Percentiles rank a stretch among this genome's conserved stretches.
Conservation (phyloP, 805 yeast genomes). For the Wickerhamiella kurtzmanii region DNA sequence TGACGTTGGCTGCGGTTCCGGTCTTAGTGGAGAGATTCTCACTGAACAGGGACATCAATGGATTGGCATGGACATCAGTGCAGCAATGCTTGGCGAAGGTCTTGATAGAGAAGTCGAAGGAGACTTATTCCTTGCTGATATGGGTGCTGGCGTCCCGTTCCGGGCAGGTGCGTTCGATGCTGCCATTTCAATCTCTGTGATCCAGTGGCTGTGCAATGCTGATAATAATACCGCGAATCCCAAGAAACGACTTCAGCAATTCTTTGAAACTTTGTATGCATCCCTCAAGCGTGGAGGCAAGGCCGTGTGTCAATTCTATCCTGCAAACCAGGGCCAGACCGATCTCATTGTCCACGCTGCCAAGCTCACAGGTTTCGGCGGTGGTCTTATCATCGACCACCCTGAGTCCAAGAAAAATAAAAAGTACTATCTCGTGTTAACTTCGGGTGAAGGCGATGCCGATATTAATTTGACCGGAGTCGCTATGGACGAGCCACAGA, state of each 20-base stretch:
- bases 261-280: conserved; percentile 81
- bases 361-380: conserved; percentile 87
- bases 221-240: conserved; percentile 77
- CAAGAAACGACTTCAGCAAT: conserved; percentile 58
- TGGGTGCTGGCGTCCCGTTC: conserved; percentile 89
- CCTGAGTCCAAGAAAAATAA: conserved; percentile 86
- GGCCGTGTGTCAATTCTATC: conserved; percentile 94
- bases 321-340: conserved; percentile 75
- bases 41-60: conserved; percentile 89
- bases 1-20: conserved; percentile 96
- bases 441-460: conserved; percentile 70
- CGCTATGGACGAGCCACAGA: conserved; percentile 44
- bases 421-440: conserved; percentile 78
- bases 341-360: conserved; percentile 71
- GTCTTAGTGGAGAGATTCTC: conserved; percentile 84
- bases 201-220: conserved; percentile 97
- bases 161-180: conserved; percentile 96
- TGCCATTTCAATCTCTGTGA: conserved; percentile 85
- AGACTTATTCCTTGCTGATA: conserved; percentile 79
- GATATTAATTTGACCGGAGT: conserved; percentile 69
- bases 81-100: conserved; percentile 92
- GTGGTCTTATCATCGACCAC: conserved; percentile 88
- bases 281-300: conserved; percentile 86
- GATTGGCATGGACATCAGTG: conserved; percentile 94
- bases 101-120: conserved; percentile 88